Evolutionary conservation across 2,329 filamentous ascomycete species (phyloP).

Genomic region (Paraphaeosphaeria sporulosa): DNA sequence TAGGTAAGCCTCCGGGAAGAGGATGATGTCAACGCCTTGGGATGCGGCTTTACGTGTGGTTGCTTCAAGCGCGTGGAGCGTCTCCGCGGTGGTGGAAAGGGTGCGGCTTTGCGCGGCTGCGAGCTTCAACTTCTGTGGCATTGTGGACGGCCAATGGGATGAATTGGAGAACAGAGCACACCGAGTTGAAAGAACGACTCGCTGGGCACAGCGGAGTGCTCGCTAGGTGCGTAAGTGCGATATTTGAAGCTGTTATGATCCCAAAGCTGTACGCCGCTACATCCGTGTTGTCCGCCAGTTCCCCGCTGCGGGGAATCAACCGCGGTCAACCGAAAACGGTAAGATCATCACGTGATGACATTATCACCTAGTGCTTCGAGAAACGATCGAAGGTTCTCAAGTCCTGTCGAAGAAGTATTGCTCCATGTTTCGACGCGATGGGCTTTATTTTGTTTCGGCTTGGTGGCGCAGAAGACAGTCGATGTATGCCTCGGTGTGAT

Average conservation of each 20-base stretch:
- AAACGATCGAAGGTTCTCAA: too few relatives aligned
- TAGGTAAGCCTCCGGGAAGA: slow-evolving; percentile 91
- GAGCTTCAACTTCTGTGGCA: slow-evolving; percentile 56
- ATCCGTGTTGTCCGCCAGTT: neutral
- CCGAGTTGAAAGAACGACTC: neutral
- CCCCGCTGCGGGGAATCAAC: neutral
- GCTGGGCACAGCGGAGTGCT: neutral
- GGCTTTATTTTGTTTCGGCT: too few relatives aligned
- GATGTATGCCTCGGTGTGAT: too few relatives aligned
- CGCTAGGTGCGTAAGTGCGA: neutral
- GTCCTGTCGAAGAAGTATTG: too few relatives aligned
- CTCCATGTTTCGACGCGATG: too few relatives aligned
- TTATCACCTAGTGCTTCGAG: neutral
- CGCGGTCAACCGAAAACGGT: slow-evolving; percentile 1
- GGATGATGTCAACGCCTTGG: slow-evolving; percentile 70
- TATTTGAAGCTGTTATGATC: neutral
- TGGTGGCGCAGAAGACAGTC: too few relatives aligned
- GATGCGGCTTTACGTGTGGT: slow-evolving; percentile 71
- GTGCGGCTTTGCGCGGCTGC: slow-evolving; percentile 60
- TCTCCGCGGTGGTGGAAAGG: slow-evolving; percentile 60
- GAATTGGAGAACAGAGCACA: neutral
- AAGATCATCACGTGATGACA: neutral
- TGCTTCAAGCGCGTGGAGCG: slow-evolving; percentile 70
- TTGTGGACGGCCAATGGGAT: slow-evolving; percentile 22
- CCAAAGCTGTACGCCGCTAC: neutral